Evolutionary conservation across 345 rosid genomes (phyloP).

Genomic region (Sonneratia caseolaris): DNA sequence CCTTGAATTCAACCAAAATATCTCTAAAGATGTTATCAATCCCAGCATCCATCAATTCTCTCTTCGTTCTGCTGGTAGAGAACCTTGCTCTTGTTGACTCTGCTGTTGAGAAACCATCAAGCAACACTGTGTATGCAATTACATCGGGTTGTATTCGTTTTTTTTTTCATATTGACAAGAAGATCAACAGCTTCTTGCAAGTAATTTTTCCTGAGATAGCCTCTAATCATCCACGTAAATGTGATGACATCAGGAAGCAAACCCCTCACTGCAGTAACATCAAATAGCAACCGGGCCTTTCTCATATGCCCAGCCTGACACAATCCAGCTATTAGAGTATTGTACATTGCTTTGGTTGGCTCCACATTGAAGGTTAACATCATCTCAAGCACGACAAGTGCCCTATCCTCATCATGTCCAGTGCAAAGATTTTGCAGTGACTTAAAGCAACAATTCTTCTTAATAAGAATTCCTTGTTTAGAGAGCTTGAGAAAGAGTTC

Average conservation of each 20-base stretch:
- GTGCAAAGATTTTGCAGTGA: conserved; percentile 34
- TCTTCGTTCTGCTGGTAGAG: conserved; percentile 11
- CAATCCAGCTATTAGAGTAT: conserved; percentile 35
- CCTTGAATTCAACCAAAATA: conserved; percentile 31
- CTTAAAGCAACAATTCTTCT: conserved; percentile 37
- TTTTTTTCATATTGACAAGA: conserved; percentile 44
- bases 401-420: conserved; percentile 30
- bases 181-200: conserved; percentile 33
- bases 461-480: conserved; percentile 22
- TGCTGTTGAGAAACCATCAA: conserved; percentile 29
- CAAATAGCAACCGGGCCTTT: conserved; percentile 33
- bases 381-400: conserved; percentile 24
- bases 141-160: conserved; percentile 58
- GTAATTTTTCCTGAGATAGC: conserved; percentile 40
- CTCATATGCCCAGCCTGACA: conserved; percentile 29
- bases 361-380: conserved; percentile 33
- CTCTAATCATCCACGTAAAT: conserved; percentile 56
- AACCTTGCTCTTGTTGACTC: conserved; percentile 10
- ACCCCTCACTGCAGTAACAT: conserved; percentile 25
- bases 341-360: conserved; percentile 34
- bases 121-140: conserved; percentile 47
- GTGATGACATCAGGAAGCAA: conserved; percentile 36
- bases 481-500: conserved; percentile 23
- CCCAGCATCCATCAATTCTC: neutral
- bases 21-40: conserved; percentile 15